phyloP scores from a whole-genome alignment of 164 flowering plant genomes.

The Litsea cubeba region DNA sequence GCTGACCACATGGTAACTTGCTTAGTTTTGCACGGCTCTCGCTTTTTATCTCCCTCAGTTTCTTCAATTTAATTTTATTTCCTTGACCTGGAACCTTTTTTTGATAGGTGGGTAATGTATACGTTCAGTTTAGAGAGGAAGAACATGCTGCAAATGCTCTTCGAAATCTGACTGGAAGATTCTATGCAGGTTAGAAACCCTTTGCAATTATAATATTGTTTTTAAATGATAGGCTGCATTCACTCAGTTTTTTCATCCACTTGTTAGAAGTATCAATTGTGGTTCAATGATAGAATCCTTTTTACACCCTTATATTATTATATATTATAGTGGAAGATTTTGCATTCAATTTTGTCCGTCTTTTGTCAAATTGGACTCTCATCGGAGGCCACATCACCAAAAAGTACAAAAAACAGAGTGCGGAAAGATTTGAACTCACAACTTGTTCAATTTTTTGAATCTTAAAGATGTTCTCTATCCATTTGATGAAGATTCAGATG shows the following conservation, averaged over 20 bases:
- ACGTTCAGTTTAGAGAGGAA: slow-evolving; percentile 87
- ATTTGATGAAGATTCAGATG: no score
- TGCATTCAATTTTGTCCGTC: no score
- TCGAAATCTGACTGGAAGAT: slow-evolving; percentile 64
- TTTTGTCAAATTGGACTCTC: no score
- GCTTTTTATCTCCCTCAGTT: no score
- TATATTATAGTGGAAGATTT: no score
- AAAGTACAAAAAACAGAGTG: no score
- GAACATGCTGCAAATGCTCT: slow-evolving; percentile 84
- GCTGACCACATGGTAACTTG: slow-evolving; percentile 84
- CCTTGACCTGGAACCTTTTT: background rate
- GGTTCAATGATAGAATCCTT: background rate
- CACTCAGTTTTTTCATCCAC: background rate
- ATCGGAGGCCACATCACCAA: no score
- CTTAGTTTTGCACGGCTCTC: background rate
- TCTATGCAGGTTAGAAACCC: slow-evolving; percentile 60
- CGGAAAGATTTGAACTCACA: no score
- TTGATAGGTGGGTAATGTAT: slow-evolving; percentile 90
- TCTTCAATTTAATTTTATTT: background rate
- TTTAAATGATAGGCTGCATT: background rate
- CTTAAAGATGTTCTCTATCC: no score
- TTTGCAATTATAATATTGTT: background rate
- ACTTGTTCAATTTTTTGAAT: no score
- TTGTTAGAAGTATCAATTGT: background rate
- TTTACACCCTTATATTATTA: background rate